These are phyloP conservation scores for Aspergillus pseudotamarii DNA, from an alignment of 2,329 filamentous ascomycete genomes.

Conservation along the genomic window DNA sequence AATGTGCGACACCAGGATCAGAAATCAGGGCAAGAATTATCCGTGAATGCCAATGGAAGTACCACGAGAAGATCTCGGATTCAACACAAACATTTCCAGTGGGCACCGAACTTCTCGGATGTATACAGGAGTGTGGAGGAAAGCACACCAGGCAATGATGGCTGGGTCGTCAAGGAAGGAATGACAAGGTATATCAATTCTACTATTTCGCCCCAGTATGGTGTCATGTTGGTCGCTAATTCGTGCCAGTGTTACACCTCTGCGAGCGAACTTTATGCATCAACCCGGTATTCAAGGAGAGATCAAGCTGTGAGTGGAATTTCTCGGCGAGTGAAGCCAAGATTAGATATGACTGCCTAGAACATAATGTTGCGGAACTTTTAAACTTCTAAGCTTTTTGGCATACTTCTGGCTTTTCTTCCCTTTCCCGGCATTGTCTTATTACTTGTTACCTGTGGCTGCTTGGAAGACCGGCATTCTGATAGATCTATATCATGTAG, in stretches of 20 bases:
- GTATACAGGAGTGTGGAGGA: conserved; percentile 86
- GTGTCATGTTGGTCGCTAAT: conserved; percentile 11
- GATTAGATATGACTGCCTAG: conserved; percentile 25
- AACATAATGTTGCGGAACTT: conserved; percentile 28
- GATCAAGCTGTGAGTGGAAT: conserved; percentile 76
- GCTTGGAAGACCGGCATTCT: conserved; percentile 27
- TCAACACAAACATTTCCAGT: conserved; percentile 88
- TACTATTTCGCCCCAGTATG: background rate
- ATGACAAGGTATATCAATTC: conserved; percentile 69
- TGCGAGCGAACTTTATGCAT: conserved; percentile 93
- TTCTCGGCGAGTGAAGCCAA: conserved; percentile 23
- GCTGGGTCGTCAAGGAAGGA: conserved; percentile 87
- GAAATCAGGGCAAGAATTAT: conserved; percentile 33
- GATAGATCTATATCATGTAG: conserved; percentile 39
- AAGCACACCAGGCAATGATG: conserved; percentile 80
- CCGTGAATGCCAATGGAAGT: conserved; percentile 23
- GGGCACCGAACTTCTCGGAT: conserved; percentile 84
- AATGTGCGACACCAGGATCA: conserved; percentile 69
- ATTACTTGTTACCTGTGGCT: conserved; percentile 16
- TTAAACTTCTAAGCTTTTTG: conserved; percentile 28
- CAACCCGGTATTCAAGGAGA: conserved; percentile 67
- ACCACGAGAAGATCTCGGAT: conserved; percentile 52
- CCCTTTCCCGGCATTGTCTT: conserved; percentile 10
- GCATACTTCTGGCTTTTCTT: conserved; percentile 24
- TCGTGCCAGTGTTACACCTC: conserved; percentile 72